Evolutionary conservation across 257 asterid species (phyloP).

Genomic region (Anisodus acutangulus): DNA sequence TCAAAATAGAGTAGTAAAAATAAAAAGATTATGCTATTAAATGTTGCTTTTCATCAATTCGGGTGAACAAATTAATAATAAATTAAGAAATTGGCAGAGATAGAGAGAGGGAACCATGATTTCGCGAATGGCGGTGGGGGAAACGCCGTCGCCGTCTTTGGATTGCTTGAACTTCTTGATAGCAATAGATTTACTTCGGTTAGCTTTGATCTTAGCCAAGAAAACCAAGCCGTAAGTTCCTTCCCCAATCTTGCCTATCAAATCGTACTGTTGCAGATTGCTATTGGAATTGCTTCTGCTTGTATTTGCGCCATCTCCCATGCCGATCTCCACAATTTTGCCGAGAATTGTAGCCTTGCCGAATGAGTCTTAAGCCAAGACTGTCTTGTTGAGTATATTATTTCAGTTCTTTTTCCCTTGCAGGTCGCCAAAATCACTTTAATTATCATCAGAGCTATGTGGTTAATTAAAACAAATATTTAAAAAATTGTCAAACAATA

Average conservation of each 20-base stretch:
- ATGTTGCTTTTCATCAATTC: no score
- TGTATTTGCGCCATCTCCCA: conserved; percentile 37
- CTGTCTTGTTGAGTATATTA: no score
- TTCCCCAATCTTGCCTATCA: conserved; percentile 94
- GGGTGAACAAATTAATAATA: no score
- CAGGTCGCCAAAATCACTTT: no score
- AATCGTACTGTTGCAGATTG: conserved; percentile 81
- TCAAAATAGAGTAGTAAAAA: no score
- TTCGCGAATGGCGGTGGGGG: conserved; percentile 99
- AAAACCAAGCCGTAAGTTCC: conserved; percentile 98
- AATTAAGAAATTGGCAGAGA: neutral
- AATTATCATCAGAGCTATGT: no score
- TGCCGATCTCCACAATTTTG: neutral
- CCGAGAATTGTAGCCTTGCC: no score
- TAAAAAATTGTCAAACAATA: no score
- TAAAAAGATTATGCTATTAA: no score
- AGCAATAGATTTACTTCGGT: conserved; percentile 81
- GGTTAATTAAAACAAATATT: no score
- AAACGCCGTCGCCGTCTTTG: conserved; percentile 96
- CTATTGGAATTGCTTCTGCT: conserved; percentile 32
- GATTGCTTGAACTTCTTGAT: conserved; percentile 98
- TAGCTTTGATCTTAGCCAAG: conserved; percentile 81
- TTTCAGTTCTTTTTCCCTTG: no score
- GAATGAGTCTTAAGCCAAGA: no score
- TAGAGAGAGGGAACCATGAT: conserved; percentile 62